A percentile compares a stretch with the other conserved stretches of the same genome.
Conservation (phyloP, 2,329 filamentous ascomycete genomes). For the Thielaviopsis populi region DNA sequence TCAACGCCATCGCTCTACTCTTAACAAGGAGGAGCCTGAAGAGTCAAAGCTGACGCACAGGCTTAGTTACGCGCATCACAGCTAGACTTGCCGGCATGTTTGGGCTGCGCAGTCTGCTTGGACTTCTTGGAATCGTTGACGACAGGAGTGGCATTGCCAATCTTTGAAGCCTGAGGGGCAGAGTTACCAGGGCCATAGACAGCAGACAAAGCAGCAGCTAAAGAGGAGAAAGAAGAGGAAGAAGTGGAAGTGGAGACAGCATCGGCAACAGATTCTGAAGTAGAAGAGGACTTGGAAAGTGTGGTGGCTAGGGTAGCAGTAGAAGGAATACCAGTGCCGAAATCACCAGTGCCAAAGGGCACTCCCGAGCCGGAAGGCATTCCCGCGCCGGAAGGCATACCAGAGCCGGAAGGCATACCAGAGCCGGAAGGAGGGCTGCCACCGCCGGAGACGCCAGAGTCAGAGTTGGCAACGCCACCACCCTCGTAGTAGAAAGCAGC, state of each 20-base stretch:
- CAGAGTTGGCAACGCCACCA: conserved; percentile 23
- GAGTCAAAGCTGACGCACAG: background rate
- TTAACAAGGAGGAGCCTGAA: background rate
- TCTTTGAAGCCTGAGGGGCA: background rate
- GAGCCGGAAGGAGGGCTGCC: conserved; percentile 1
- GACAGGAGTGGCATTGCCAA: background rate
- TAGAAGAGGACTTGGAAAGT: background rate
- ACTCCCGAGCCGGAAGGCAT: conserved; percentile 7
- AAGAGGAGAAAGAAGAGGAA: background rate
- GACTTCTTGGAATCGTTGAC: background rate
- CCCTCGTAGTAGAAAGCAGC: conserved; percentile 23
- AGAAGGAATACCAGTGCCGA: background rate
- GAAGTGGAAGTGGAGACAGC: background rate
- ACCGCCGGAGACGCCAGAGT: background rate
- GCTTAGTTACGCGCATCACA: background rate
- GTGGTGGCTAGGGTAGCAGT: background rate
- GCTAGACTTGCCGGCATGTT: background rate
- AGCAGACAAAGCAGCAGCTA: too few relatives aligned
- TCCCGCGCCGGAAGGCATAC: conserved; percentile 1
- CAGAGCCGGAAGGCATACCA: background rate
- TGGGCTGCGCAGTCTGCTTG: background rate
- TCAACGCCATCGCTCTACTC: background rate
- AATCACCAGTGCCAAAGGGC: conserved; percentile 1
- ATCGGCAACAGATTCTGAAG: background rate
- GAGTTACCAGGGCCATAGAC: background rate